These are phyloP conservation scores for Kodamaea ohmeri DNA, from an alignment of 1,139 yeast species.

Conservation along the genomic window DNA sequence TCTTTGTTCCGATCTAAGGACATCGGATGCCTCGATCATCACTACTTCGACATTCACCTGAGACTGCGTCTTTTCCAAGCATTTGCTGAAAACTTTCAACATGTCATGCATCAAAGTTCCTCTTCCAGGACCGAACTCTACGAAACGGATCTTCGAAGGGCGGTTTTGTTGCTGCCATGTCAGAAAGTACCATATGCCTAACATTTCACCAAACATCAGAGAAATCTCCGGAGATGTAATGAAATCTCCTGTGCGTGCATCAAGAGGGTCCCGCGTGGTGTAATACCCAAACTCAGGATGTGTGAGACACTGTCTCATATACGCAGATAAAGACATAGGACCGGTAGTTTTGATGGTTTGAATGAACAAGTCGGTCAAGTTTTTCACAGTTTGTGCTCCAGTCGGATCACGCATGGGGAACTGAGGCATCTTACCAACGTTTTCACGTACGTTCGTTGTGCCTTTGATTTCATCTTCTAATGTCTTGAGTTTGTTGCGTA, in stretches of 20 bases:
- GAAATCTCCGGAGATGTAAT: conserved; percentile 86
- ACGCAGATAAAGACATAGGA: conserved; percentile 69
- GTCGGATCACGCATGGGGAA: conserved; percentile 27
- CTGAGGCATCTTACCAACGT: conserved; percentile 35
- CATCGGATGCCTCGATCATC: conserved; percentile 71
- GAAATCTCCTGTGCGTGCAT: conserved; percentile 64
- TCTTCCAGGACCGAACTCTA: conserved; percentile 88
- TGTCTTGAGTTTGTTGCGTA: conserved; percentile 34
- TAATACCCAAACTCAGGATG: conserved; percentile 81
- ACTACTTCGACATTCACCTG: conserved; percentile 41
- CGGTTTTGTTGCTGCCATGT: conserved; percentile 58
- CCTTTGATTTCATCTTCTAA: conserved; percentile 42
- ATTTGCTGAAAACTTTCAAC: conserved; percentile 45
- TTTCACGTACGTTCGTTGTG: conserved; percentile 35
- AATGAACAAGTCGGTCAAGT: conserved; percentile 41
- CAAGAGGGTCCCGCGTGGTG: conserved; percentile 74
- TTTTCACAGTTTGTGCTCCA: conserved; percentile 20
- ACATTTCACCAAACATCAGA: conserved; percentile 83
- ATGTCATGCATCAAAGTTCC: conserved; percentile 78
- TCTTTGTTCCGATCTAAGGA: conserved; percentile 59
- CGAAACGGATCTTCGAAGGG: conserved; percentile 51
- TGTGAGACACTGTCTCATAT: conserved; percentile 79
- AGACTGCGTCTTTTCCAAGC: conserved; percentile 28
- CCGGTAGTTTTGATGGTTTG: conserved; percentile 69
- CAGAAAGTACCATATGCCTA: conserved; percentile 69